These are phyloP conservation scores for Trichoderma atroviride DNA, from an alignment of 2,329 filamentous ascomycete species.

Conservation along the genomic window DNA sequence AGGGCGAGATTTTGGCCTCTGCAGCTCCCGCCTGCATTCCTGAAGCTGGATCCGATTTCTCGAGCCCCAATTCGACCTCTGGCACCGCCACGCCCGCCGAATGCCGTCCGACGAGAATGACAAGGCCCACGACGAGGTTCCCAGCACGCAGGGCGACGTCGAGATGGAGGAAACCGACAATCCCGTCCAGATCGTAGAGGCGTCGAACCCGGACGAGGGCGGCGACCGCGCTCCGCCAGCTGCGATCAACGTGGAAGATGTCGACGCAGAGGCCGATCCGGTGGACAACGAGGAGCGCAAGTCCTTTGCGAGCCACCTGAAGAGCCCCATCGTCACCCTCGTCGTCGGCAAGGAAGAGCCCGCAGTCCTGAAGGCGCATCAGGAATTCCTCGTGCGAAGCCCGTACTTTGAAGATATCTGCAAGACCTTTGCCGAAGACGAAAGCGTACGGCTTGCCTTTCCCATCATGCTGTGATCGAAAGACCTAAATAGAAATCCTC, in stretches of 20 bases:
- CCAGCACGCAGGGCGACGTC: slow-evolving; percentile 39
- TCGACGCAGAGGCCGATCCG: slow-evolving; percentile 42
- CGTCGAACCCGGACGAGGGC: slow-evolving; percentile 36
- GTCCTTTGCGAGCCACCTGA: slow-evolving; percentile 62
- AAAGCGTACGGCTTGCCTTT: slow-evolving; percentile 54
- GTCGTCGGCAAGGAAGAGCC: slow-evolving; percentile 65
- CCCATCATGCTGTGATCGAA: too few species aligned
- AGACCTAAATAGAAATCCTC: neutral
- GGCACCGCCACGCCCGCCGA: neutral
- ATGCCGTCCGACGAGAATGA: slow-evolving; percentile 39
- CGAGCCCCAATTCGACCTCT: neutral
- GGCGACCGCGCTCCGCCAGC: slow-evolving; percentile 46
- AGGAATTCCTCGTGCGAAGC: slow-evolving; percentile 72
- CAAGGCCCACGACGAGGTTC: slow-evolving; percentile 28
- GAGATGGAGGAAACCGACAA: slow-evolving; percentile 44
- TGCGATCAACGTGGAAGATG: slow-evolving; percentile 38
- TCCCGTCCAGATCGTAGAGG: slow-evolving; percentile 33
- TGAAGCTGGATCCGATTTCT: neutral
- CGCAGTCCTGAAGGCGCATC: slow-evolving; percentile 74
- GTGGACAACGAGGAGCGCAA: slow-evolving; percentile 42
- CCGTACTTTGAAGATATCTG: slow-evolving; percentile 72
- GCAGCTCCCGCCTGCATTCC: neutral
- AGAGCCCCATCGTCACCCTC: slow-evolving; percentile 69
- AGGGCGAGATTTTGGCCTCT: too few species aligned
- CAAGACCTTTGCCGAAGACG: slow-evolving; percentile 61